phyloP scores from a whole-genome alignment of 1,139 yeast species.

The Lodderomyces beijingensis region DNA sequence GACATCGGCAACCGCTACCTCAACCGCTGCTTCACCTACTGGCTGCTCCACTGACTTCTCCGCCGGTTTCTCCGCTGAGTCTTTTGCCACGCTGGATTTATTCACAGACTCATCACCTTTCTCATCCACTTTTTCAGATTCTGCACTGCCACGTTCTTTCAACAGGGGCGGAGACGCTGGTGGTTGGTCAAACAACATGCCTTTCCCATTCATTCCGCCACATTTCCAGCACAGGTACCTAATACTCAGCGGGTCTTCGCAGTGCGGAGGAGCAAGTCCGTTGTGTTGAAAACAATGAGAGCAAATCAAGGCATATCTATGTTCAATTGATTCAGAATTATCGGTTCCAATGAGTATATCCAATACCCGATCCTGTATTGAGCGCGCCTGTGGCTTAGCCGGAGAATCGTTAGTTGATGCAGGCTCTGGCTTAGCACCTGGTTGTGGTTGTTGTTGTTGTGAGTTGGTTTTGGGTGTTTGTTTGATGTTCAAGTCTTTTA shows the following conservation, averaged over 20 bases:
- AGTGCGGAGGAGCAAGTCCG: constrained; percentile 79
- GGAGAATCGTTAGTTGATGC: constrained; percentile 2
- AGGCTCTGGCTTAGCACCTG: background rate
- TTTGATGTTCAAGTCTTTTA: constrained; percentile 11
- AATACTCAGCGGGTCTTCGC: constrained; percentile 48
- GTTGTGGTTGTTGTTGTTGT: no score
- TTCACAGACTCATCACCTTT: background rate
- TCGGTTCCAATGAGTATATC: constrained; percentile 68
- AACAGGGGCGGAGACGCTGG: no score
- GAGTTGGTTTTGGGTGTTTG: constrained; percentile 1
- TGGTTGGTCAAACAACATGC: constrained; percentile 9
- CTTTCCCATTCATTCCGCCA: constrained; percentile 51
- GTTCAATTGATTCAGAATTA: constrained; percentile 56
- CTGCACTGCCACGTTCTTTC: no score
- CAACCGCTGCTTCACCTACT: no score
- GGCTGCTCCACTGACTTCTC: no score
- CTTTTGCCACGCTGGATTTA: background rate
- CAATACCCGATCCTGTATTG: constrained; percentile 41
- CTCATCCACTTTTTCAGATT: constrained; percentile 1
- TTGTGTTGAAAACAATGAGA: constrained; percentile 61
- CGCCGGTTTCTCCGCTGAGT: background rate
- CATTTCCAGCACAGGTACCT: constrained; percentile 72
- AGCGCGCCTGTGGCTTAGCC: constrained; percentile 12
- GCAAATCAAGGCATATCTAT: constrained; percentile 74
- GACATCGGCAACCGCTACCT: no score